A percentile compares a stretch with the other conserved stretches of the same genome.
These are phyloP conservation scores for Allodekkera sacchari DNA, from an alignment of 805 yeast species.

Conservation along the genomic window DNA sequence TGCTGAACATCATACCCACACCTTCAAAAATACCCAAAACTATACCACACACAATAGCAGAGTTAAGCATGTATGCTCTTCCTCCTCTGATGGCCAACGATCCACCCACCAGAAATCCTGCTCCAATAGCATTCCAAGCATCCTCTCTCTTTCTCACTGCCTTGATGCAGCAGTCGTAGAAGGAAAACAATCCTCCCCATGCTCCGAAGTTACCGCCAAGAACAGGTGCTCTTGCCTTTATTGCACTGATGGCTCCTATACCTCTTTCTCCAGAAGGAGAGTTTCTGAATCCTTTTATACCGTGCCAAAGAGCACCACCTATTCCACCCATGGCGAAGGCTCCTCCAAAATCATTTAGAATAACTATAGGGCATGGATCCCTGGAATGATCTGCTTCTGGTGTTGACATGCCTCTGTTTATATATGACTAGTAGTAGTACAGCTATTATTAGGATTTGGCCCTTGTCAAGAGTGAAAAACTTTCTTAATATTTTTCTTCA, in stretches of 20 bases:
- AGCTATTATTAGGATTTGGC: neutral
- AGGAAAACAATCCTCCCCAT: slow-evolving; percentile 98
- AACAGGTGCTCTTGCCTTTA: slow-evolving; percentile 95
- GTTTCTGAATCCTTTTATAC: slow-evolving; percentile 96
- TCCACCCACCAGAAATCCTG: slow-evolving; percentile 98
- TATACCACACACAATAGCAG: slow-evolving; percentile 97
- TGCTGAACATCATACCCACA: slow-evolving; percentile 92
- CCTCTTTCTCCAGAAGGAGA: slow-evolving; percentile 96
- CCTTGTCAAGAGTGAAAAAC: neutral
- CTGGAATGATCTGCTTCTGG: slow-evolving; percentile 85
- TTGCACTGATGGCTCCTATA: slow-evolving; percentile 79
- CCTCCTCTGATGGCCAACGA: slow-evolving; percentile 98
- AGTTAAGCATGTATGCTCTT: slow-evolving; percentile 91
- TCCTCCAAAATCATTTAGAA: slow-evolving; percentile 95
- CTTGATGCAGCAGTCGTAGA: slow-evolving; percentile 92
- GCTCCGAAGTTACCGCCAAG: slow-evolving; percentile 99
- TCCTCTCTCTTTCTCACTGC: slow-evolving; percentile 96
- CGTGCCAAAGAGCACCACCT: slow-evolving; percentile 99
- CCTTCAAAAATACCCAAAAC: slow-evolving; percentile 95
- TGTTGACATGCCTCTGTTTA: slow-evolving; percentile 42
- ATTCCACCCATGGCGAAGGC: slow-evolving; percentile 99
- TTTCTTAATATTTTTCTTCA: neutral
- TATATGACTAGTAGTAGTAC: neutral
- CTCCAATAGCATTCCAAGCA: slow-evolving; percentile 96
- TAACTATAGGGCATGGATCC: slow-evolving; percentile 98